Evolutionary conservation across 257 asterid species (phyloP).

Genomic region (Fraxinus cuspidata): DNA sequence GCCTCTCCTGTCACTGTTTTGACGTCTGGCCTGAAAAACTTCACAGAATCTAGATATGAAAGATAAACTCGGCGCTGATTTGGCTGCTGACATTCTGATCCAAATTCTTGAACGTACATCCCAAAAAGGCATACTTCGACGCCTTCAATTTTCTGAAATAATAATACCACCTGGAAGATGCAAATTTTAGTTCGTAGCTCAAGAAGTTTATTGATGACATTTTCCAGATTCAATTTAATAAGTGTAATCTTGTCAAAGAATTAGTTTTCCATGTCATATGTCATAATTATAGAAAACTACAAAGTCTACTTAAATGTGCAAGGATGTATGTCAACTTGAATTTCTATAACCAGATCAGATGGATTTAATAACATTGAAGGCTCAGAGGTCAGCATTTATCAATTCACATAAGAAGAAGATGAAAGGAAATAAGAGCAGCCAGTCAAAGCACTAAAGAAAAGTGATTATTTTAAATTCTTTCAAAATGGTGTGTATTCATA

Average conservation of each 20-base stretch:
- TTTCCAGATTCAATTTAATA: not conserved
- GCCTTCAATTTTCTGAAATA: slow-evolving; percentile 96
- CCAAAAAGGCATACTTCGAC: slow-evolving; percentile 98
- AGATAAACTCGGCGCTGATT: slow-evolving; percentile 97
- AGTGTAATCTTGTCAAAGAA: slow-evolving; percentile 5
- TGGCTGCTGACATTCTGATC: slow-evolving; percentile 92
- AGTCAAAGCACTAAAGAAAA: not conserved
- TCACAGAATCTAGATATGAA: slow-evolving; percentile 95
- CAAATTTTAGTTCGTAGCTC: slow-evolving; percentile 25
- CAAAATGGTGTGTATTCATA: not conserved
- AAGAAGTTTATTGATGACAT: slow-evolving; percentile 8
- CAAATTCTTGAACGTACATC: slow-evolving; percentile 99
- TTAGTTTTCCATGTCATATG: slow-evolving; percentile 12
- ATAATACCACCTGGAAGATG: slow-evolving; percentile 70
- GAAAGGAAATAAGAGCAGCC: not conserved
- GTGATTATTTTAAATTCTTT: not conserved
- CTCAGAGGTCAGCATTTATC: not conserved
- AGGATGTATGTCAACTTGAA: slow-evolving; percentile 13
- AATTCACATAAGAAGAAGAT: not conserved
- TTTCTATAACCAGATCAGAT: not conserved
- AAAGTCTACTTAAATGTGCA: slow-evolving; percentile 12
- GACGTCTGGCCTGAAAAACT: slow-evolving; percentile 98
- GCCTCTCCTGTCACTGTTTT: slow-evolving; percentile 94
- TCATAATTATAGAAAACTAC: not conserved
- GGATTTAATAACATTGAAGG: not conserved